Evolutionary conservation across 306 rosid genomes (phyloP), one percentile per base, ranked within the genome.

Genomic region (Fragaria nilgerrensis): DNA sequence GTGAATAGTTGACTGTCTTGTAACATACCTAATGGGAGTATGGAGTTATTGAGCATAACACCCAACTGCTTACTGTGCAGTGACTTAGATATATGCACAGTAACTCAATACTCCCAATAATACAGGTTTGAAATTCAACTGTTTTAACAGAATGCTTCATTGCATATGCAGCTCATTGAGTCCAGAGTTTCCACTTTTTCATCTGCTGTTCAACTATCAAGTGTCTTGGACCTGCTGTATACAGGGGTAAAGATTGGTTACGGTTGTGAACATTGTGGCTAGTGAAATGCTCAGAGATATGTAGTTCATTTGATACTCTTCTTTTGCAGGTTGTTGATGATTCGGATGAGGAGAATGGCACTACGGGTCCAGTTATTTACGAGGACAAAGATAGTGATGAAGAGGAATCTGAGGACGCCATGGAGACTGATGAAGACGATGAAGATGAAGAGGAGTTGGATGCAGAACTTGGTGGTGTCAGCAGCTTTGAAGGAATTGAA

Each of bases 101-200:
- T 29, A 29, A 29, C 32, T 29, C 32, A 29, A 29, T 27, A 29
- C 32, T 29, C 32, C 32, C 32, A 29, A 29, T 29, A 29, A 29
- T 29, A 29, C 17, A 37, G 2, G 22, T 36, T 27, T 63, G 67
- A 73, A 53, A 73, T 39, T 27, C 10, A 19, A 23, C 43, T 1
- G 19, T 45, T n/a, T 37, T 52, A 20, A 74, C 25, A n/a, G 16
- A 39, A 19, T 47, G 23, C 22, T 6, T 85, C 65, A 1, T 37
- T 65, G 56, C 19, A 27, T 70, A 53, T 85, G 85, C 92, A 93
- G 93, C 86, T 93, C 61, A 86, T 91, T 25, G 97, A 90, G 64
- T 84, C 96, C 15, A 89, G 98, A 86, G 86, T 89, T 71, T 93
- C 93, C 47, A 89, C 92, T 48, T 87, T 89, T 70, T 81, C 88